phyloP scores from a whole-genome alignment of 1,284 basidiomycete species.

The Anthracocystis panici-leucophaei region DNA sequence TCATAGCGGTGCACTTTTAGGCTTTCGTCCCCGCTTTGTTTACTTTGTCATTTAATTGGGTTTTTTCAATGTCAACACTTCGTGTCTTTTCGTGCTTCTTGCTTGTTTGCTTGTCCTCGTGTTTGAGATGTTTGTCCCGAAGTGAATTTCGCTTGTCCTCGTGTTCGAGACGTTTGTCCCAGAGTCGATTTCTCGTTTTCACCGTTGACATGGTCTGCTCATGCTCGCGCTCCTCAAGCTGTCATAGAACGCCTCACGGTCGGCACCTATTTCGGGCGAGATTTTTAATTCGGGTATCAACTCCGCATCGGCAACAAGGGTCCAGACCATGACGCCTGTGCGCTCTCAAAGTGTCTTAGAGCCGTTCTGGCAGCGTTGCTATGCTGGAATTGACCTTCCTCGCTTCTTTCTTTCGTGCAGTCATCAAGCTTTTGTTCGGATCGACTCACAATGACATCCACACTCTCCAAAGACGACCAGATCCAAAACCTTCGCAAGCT shows the following conservation, averaged over 20 bases:
- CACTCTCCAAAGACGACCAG: conserved; percentile 29
- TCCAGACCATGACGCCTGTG: conserved; percentile 4
- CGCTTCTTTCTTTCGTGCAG: background rate
- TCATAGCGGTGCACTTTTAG: conserved; percentile 14
- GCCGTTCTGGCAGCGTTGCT: no score
- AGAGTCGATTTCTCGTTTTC: no score
- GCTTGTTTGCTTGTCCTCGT: background rate
- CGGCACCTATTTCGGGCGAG: no score
- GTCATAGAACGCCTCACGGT: no score
- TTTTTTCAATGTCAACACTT: conserved; percentile 13
- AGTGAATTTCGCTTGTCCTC: no score
- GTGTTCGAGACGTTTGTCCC: no score
- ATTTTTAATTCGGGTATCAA: no score
- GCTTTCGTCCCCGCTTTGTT: background rate
- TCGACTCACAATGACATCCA: background rate
- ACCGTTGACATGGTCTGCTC: no score
- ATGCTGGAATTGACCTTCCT: background rate
- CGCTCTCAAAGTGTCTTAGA: background rate
- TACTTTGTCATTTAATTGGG: conserved; percentile 20
- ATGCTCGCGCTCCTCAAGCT: no score
- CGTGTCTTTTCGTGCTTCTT: background rate
- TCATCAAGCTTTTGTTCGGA: background rate
- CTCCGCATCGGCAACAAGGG: background rate
- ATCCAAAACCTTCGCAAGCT: conserved; percentile 36
- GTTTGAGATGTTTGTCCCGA: no score